Base-by-base conservation (phyloP, 1,139 yeast species). In the Geotrichum cucujoidarum region DNA sequence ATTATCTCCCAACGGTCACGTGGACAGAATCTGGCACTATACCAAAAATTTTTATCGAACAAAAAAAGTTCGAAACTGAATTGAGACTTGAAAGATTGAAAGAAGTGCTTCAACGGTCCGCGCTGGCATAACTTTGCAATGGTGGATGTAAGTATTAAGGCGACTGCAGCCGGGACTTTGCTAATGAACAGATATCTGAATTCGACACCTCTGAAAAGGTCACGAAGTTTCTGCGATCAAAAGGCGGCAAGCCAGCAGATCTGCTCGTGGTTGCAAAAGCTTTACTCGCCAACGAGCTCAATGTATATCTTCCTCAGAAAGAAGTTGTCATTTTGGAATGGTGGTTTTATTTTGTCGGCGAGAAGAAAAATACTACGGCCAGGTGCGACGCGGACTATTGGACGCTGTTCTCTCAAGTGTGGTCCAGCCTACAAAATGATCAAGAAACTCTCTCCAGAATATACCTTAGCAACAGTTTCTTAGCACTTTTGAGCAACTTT, bases 201-300 rank as follows among this genome's bases (percentile, higher is more conserved):
- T 34, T 51, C 18, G 48, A 48, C 32, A 40, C 45, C 10, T 48
- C 90, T 0, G 88, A 83, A 58, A 72, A 75, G 4, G 66, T 82
- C 36, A 85, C 95, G 2, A 76, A 77, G 61, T 72, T 71, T 56
- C 70, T 87, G 27, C 73, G 95, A 55, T 76, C 83, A 20, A 81
- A 77, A 57, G 70, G 70, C 32, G 71, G 74, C 1, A 33, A 45
- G 36, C 62, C 77, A 2, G 68, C 62, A 16, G 74, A 76, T 16
- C 71, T 85, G 32, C 63, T 75, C 0, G 51, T 59, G 1, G 66
- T 71, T 2, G 75, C 83, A 1, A 61, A 63, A 24, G 60, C 65
- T 7, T 62, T 83, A 8, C 55, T 79, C 1, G 65, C 69, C 11
- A 71, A 69, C 5, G 52, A 67, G 10, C 58, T 70, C 14, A 58